Base-by-base conservation (phyloP, 352 stramenopile species). In the Globisporangium recalcitrans region DNA sequence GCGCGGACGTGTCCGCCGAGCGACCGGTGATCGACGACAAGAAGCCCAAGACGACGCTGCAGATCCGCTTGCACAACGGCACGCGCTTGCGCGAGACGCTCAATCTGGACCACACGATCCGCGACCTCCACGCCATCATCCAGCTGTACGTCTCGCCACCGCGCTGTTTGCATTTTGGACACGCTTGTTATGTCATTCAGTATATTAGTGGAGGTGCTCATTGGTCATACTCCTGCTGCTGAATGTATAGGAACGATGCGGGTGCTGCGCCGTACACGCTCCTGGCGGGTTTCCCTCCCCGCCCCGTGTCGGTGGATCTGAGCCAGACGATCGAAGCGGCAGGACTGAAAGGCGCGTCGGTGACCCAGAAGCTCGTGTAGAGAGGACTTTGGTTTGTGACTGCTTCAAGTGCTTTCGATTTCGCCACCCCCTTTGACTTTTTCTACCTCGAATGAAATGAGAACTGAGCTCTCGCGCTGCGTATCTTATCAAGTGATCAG, bases 311-410 rank as follows among this genome's bases (percentile, higher is more conserved):
- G 16, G 78, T 69, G 24, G 81, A 98, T 68, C 73, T 96, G 61
- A 73, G 78, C 19, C 74, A 82, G 63, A 98, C 90, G 7, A 83
- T 98, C 54, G 87, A 98, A 31, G 79, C 79, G 21, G 93, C 93
- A 1, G 93, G 93, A 24, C 80, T 98, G 34, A 96, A 96, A 69
- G 91, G 90, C 27, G 88, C 92, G 9, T 82, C 92, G 52, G 75
- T 98, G 56, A 97, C 89, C 16, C 80, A 98, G 70, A 97, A 98
- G 72, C 81, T 96, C 65, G 87, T 86, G 48, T 94, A 88, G 65
- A 53, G 44, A 31, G 22, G 21, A 31, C 46, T 31, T 52, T n/a
- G 24, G 11, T 9, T 29, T 52, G 27, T 22, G 38, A 46, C 8
- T 46, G 16, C 6, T 22, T 46, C 38, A 46, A 21, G 38, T 6